Percentiles rank a stretch among this genome's conserved stretches.
phyloP scores from a whole-genome alignment of 441 rosid species.

The Erodium chrysanthum region DNA sequence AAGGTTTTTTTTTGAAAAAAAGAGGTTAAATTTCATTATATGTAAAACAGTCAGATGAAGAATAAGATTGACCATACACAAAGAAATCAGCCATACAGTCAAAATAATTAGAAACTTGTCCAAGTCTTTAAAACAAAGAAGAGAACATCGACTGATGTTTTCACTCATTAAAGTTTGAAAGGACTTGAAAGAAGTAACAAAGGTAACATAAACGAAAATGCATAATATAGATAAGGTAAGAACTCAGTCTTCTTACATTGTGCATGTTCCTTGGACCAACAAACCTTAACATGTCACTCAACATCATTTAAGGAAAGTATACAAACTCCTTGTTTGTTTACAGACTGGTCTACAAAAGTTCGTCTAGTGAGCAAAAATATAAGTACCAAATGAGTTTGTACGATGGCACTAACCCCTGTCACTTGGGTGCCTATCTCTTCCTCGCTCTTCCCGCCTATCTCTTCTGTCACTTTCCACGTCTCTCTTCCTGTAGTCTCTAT shows the following conservation, averaged over 20 bases:
- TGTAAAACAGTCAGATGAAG: too few species aligned
- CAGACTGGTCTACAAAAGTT: not conserved
- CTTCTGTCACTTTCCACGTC: conserved; percentile 18
- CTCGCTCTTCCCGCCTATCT: conserved; percentile 17
- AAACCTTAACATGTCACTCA: not conserved
- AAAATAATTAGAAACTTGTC: too few species aligned
- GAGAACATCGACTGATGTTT: too few species aligned
- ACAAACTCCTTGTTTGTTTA: not conserved
- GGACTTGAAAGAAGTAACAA: too few species aligned
- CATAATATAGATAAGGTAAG: not conserved
- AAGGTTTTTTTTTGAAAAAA: too few species aligned
- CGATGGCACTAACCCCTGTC: not conserved
- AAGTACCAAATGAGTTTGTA: not conserved
- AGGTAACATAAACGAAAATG: too few species aligned
- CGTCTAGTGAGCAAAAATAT: not conserved
- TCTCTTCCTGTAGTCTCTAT: conserved; percentile 22
- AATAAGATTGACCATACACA: too few species aligned
- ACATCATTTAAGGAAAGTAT: not conserved
- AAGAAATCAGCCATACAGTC: too few species aligned
- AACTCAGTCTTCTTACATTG: not conserved
- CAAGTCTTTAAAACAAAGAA: too few species aligned
- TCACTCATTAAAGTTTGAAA: too few species aligned
- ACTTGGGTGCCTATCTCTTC: not conserved
- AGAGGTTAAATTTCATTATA: too few species aligned
- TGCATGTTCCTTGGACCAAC: not conserved